phyloP scores from a whole-genome alignment of 306 rosid genomes.

The Rosa multiflora region DNA sequence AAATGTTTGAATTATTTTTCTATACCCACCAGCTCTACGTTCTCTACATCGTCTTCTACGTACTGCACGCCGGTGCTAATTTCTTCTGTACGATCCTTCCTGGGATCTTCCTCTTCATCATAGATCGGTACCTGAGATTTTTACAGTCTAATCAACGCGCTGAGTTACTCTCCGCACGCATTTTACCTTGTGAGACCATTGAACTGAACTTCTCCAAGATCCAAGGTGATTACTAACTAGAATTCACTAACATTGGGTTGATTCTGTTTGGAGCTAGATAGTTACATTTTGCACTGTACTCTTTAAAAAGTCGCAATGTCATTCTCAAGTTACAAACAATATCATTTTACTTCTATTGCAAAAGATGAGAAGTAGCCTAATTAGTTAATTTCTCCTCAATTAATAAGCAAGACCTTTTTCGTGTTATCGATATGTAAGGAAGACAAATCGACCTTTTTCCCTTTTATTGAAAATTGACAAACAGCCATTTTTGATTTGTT shows the following conservation, averaged over 20 bases:
- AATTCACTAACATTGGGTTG: neutral
- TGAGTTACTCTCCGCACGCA: conserved; percentile 48
- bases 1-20: conserved; percentile 69
- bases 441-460: neutral
- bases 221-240: conserved; percentile 28
- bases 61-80: conserved; percentile 52
- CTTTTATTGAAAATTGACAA: neutral
- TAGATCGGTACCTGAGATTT: conserved; percentile 61
- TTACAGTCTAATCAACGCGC: conserved; percentile 53
- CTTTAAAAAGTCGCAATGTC: neutral
- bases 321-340: neutral
- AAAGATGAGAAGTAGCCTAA: neutral
- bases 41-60: conserved; percentile 56
- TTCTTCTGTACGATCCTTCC: conserved; percentile 59
- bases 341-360: neutral
- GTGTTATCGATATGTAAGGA: too few relatives aligned
- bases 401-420: too few relatives aligned
- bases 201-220: conserved; percentile 66
- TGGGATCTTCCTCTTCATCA: conserved; percentile 61
- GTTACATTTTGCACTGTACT: neutral
- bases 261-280: neutral
- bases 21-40: conserved; percentile 68
- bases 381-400: neutral
- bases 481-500: neutral
- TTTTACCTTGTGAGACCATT: conserved; percentile 45